Base-by-base conservation (phyloP, 495 filamentous ascomycete species). In the Penicillium subrubescens region DNA sequence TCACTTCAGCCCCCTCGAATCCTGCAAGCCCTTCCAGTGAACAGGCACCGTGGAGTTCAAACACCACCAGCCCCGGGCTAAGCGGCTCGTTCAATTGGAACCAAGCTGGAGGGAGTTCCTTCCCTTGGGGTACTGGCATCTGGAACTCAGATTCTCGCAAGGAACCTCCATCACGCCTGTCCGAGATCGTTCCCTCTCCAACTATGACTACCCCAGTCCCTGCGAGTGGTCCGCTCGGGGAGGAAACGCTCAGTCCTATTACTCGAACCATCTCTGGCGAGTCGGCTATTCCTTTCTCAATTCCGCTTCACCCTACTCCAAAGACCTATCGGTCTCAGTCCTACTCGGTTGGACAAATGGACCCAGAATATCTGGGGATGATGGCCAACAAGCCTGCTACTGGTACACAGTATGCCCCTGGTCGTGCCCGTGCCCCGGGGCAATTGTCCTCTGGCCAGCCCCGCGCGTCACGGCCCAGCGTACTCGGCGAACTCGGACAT, bases 281-380 rank as follows among this genome's bases (percentile, higher is more conserved):
- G 61, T 77, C 83, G 6, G 70, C 78, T 17, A 92, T 97, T 61
- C 93, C 93, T 15, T 96, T 97, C 63, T 85, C 91, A 7, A 97
- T 97, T 62, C 94, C 94, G 4, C 81, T 97, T 15, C 92, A 97
- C 64, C 94, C 94, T 5, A 95, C 93, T 0, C 91, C 90, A 11
- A 95, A 97, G 71, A 94, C 91, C 2, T 96, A 96, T 70, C 90
- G 95, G 34, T 99, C 95, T 15, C 92, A 96, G 78, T 99, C 95
- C 6, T 98, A 97, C 74, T 97, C 94, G 2, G 94, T 97, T 31
- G 95, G 95, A 27, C 95, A 99, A 73, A 76, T 92, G 64, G 93
- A 97, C 27, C 84, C 89, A 8, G 92, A 96, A 53, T 74, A 73
- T 39, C 61, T 77, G 61, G 77, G 64, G 35, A 62, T 81, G 27